Evolutionary conservation across 148 eudicot genomes (phyloP), one percentile per base, ranked within the genome.

Genomic region (Rheum nobile): DNA sequence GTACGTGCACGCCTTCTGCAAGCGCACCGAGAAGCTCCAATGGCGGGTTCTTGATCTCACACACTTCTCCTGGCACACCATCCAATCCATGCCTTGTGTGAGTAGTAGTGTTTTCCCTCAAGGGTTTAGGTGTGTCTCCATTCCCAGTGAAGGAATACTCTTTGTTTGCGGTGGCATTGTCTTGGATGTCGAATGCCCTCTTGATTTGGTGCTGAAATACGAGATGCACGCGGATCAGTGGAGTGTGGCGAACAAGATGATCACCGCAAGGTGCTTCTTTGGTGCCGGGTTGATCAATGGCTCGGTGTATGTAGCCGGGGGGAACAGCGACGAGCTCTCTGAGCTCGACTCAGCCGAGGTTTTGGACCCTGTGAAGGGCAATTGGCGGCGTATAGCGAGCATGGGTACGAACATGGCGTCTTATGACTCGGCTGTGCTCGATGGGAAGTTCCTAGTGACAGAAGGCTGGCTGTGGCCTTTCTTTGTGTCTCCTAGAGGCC

Each of bases 381-480:
- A 29, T 57, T 95, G 98, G 98, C 67, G 65, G 39, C 80, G 83
- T 10, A 79, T 95, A 67, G 78, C 96, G 43, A 82, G 67, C 59
- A 95, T 95, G 98, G 86, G 84, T 13, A 84, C 89, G 2, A 86
- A 78, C 76, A 90, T 95, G 97, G 85, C 97, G 8, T 87, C 89
- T 5, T 90, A 91, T 81, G 96, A 91, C 76, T 69, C 97, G 1
- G 96, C 93, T 2, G 97, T 95, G 75, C 84, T 95, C 11, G 72
- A 90, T 47, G 96, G 98, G 50, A 91, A 91, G 82, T 87, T 95
- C 77, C 80, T 91, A 14, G 88, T 95, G 38, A 95, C 97, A 0
- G 98, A 95, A 79, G 98, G 98, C 3, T 95, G 97, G 98, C 85
- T 88, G 81, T 95, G 98, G 98, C 98, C 98, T 6, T 95, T 95